Base-by-base conservation (phyloP, 495 filamentous ascomycete genomes). In the Bacidia gigantensis region DNA sequence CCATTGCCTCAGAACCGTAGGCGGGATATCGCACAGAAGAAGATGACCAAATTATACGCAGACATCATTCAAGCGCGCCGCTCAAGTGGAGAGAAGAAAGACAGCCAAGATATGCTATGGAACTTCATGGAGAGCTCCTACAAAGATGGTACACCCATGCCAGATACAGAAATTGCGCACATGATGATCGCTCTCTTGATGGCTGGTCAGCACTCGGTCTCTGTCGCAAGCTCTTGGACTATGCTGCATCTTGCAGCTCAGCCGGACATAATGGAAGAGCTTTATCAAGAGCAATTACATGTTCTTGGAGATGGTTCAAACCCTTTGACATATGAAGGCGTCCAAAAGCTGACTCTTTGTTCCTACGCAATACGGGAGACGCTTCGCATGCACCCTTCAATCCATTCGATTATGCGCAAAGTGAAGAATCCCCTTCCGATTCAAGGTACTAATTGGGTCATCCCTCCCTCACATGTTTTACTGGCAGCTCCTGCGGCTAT, bases 101-200 rank as follows among this genome's bases (percentile, higher is more conserved):
- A 75, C 17, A 72, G 77, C 56, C 61, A 67, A 20, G 86, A 92
- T 61, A 89, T 92, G 69, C 83, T 92, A 65, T 81, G 74, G 71
- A 87, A 89, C 59, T 68, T 93, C 44, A 90, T 93, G 84, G 72
- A 72, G 60, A 79, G 83, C 53, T 70, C 66, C 1, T 93, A 93
- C 75, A 87, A 87, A 68, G 73, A 85, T 59, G 86, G 83, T 49
- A 72, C 67, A 24, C 64, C 67, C 3, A 72, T 93, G 10, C 82
- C 87, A 20, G 86, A 93, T 64, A 75, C 82, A 58, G 84, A 93
- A 58, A 79, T 89, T 35, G 86, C 87, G 10, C 85, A 89, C 60
- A 89, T 90, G 77, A 88, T 93, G 83, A 93, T 93, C 60, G 85
- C 85, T 0, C 75, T 93, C 14, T 72, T 93, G 12, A 90, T 90